Percentiles rank a stretch among this genome's conserved stretches.
Conservation (phyloP, 164 flowering plant species). For the Chloranthus sessilifolius region DNA sequence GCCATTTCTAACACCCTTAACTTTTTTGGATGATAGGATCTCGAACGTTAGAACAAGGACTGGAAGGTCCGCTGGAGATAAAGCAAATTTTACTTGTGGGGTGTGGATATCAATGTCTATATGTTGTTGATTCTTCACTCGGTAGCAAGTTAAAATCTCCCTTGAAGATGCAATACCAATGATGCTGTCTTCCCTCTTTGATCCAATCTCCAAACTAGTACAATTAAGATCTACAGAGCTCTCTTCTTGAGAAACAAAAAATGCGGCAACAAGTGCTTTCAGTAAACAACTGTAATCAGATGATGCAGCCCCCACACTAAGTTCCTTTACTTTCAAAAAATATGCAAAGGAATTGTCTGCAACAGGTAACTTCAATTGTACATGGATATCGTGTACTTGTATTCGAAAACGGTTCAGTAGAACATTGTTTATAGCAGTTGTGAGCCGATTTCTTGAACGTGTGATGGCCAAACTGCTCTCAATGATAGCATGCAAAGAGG, state of each 20-base stretch:
- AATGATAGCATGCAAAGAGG: conserved; percentile 49
- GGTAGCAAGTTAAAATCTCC: conserved; percentile 26
- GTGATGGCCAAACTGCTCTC: conserved; percentile 31
- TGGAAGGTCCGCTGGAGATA: conserved; percentile 50
- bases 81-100: conserved; percentile 39
- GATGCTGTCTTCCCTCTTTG: conserved; percentile 31
- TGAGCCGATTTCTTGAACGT: conserved; percentile 27
- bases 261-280: conserved; percentile 37
- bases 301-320: conserved; percentile 32
- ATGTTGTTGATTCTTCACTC: conserved; percentile 44
- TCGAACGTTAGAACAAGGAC: conserved; percentile 23
- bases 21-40: conserved; percentile 23
- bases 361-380: conserved; percentile 42
- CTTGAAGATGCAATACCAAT: conserved; percentile 24
- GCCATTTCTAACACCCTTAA: conserved; percentile 50
- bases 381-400: conserved; percentile 31
- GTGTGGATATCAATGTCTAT: conserved; percentile 26
- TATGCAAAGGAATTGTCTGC: conserved; percentile 28
- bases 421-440: conserved; percentile 34
- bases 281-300: conserved; percentile 32
- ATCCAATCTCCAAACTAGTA: conserved; percentile 40
- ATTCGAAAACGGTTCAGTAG: conserved; percentile 43
- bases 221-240: conserved; percentile 33
- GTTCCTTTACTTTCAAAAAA: conserved; percentile 32
- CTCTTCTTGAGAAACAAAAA: conserved; percentile 30